A percentile compares a stretch with the other conserved stretches of the same genome.
phyloP scores from a whole-genome alignment of 2,329 filamentous ascomycete genomes.

The Lachnellula subtilissima region DNA sequence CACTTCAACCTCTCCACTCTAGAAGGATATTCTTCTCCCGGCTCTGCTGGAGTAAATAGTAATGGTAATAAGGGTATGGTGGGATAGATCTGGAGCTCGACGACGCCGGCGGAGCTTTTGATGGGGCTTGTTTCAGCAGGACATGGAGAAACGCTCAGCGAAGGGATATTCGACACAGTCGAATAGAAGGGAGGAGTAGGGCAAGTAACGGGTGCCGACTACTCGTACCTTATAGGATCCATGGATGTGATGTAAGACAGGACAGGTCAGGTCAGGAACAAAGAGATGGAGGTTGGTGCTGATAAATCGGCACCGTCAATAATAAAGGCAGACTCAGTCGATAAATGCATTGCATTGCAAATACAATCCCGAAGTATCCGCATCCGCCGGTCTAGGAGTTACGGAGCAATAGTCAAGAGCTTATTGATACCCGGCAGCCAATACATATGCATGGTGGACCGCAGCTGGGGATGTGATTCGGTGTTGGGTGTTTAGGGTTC shows the following conservation, averaged over 20 bases:
- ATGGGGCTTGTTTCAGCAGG: neutral
- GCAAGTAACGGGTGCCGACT: neutral
- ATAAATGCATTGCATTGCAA: neutral
- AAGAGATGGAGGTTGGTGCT: neutral
- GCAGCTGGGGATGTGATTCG: neutral
- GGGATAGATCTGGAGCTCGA: neutral
- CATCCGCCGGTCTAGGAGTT: neutral
- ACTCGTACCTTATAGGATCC: neutral
- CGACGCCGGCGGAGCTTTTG: constrained; percentile 4
- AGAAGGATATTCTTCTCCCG: neutral
- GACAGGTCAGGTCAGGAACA: neutral
- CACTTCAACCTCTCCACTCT: neutral
- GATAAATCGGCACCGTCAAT: neutral
- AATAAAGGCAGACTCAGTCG: neutral
- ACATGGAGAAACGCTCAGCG: neutral
- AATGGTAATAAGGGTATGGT: neutral
- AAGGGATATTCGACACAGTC: neutral
- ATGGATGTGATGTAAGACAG: neutral
- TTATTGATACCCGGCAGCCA: neutral
- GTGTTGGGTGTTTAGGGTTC: neutral
- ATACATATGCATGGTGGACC: neutral
- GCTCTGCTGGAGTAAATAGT: neutral
- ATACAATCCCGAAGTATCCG: neutral
- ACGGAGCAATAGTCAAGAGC: neutral
- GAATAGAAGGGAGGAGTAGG: neutral